These are phyloP conservation scores for Ophiostoma piceae DNA, from an alignment of 2,329 filamentous ascomycete genomes.

Conservation along the genomic window DNA sequence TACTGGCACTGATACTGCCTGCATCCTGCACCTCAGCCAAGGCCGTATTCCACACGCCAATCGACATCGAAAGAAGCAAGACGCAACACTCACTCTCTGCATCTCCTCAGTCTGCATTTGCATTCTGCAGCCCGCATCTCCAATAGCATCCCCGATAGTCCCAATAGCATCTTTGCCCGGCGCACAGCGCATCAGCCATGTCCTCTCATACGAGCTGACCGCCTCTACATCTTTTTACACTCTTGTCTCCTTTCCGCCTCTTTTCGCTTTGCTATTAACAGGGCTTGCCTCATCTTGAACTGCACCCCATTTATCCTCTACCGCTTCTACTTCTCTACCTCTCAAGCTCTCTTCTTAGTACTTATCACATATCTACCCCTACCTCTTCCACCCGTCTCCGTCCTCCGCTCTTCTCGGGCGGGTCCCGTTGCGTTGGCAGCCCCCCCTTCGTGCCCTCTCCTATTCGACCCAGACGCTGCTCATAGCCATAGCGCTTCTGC, in stretches of 20 bases:
- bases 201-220: slow-evolving; percentile 20
- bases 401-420: slow-evolving; percentile 20
- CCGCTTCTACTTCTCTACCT: slow-evolving; percentile 11
- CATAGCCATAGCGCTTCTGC: not conserved
- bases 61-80: not conserved
- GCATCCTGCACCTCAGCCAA: slow-evolving; percentile 2
- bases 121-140: too few relatives aligned
- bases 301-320: not conserved
- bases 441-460: slow-evolving; percentile 5
- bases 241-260: not conserved
- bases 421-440: slow-evolving; percentile 23
- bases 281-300: too few relatives aligned
- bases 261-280: not conserved
- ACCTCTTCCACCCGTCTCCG: slow-evolving; percentile 11
- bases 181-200: slow-evolving; percentile 14
- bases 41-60: not conserved
- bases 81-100: not conserved
- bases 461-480: not conserved
- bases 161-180: not conserved
- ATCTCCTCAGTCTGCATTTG: not conserved
- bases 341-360: not conserved
- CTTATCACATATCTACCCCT: not conserved
- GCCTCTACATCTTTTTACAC: not conserved
- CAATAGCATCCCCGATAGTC: not conserved
- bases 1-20: not conserved